Evolutionary conservation across 164 flowering plant genomes (phyloP), one percentile per base, ranked within the genome.

Genomic region (Magnolia sinica): DNA sequence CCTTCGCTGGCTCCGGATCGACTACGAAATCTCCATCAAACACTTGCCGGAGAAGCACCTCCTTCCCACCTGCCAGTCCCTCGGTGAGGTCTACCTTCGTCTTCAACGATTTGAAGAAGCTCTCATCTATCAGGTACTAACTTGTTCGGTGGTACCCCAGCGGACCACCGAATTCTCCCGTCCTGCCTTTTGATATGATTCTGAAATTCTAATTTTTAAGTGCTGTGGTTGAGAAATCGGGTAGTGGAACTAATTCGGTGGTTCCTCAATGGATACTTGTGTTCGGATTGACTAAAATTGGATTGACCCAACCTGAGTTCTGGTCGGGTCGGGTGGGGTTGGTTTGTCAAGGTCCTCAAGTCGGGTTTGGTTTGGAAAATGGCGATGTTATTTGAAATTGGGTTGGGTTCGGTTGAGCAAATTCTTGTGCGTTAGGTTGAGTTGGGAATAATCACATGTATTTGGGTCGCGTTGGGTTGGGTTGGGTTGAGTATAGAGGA

Each of bases 1-100:
- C 14, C 86, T 96, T 65, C 84, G 86, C 61, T 96, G 99, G 99
- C 83, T 96, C 2, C 91, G 95, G 0, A 79, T 86, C 66, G 99
- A 94, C 77, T 94, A 92, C 82, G 91, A 92, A 0, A 72, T 96
- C 58, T 91, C 99, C 19, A 61, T 72, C 73, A 88, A 89, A 78
- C 83, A 84, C 77, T 82, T 96, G 19, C 92, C 92, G 0, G 90
- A 87, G 74, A 91, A 91, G 78, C 92, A 93, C 3, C 81, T 91
- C 27, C 86, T 94, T 7, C 89, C 98, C 31, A 87, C 99, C 49
- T 96, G 99, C 73, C 98, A 96, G 84, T 88, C 97, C 16, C 89
- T 96, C 7, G 98, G 99, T 0, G 99, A 96, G 78, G 79, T 92
- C 79, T 89, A 88, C 76, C 89, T 94, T 66, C 89, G 97, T 37